These are phyloP conservation scores for Phytophthora sp. DNA, from an alignment of 352 stramenopile species.

Conservation along the genomic window DNA sequence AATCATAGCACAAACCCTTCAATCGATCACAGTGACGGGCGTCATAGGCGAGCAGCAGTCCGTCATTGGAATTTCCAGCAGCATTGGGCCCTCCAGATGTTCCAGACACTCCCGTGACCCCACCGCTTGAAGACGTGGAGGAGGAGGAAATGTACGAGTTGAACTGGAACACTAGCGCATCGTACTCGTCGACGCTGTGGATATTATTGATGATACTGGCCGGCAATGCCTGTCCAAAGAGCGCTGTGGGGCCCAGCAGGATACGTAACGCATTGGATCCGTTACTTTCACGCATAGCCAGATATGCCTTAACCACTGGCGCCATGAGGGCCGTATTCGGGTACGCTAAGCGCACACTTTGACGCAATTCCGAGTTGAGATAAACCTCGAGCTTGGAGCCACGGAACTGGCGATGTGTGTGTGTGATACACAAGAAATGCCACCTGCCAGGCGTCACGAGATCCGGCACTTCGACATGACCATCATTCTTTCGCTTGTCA, in stretches of 20 bases:
- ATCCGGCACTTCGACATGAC: conserved; percentile 75
- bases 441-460: conserved; percentile 69
- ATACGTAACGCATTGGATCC: conserved; percentile 61
- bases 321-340: conserved; percentile 80
- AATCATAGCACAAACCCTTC: conserved; percentile 72
- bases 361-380: conserved; percentile 72
- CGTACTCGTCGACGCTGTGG: conserved; percentile 72
- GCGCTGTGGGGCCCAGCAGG: conserved; percentile 62
- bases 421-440: conserved; percentile 85
- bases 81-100: conserved; percentile 30
- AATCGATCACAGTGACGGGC: conserved; percentile 66
- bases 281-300: conserved; percentile 82
- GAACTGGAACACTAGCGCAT: conserved; percentile 79
- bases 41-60: conserved; percentile 69
- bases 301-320: conserved; percentile 77
- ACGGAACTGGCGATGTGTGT: conserved; percentile 86
- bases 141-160: conserved; percentile 82
- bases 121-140: conserved; percentile 50
- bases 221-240: conserved; percentile 66
- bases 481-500: conserved; percentile 88
- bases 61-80: conserved; percentile 50
- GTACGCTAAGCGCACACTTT: conserved; percentile 79
- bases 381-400: conserved; percentile 87
- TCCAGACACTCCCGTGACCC: conserved; percentile 34
- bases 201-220: conserved; percentile 73